These are phyloP conservation scores for Amphirosellinia nigrospora DNA, from an alignment of 495 filamentous ascomycete species.

Conservation along the genomic window DNA sequence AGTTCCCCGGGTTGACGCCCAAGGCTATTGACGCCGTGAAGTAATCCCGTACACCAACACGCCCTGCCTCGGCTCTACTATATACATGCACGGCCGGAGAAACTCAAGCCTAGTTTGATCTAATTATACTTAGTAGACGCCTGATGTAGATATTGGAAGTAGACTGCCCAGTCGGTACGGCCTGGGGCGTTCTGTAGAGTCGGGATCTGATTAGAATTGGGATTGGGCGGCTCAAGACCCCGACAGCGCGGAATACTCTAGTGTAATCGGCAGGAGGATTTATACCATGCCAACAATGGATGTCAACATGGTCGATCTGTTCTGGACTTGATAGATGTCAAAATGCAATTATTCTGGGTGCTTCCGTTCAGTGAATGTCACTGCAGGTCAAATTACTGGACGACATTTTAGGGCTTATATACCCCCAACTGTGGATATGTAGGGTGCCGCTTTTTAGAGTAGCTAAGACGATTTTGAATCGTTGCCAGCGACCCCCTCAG, in stretches of 20 bases:
- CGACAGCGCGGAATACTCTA: neutral
- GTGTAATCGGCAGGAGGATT: neutral
- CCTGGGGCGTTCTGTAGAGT: neutral
- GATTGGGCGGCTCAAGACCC: neutral
- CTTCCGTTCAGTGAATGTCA: neutral
- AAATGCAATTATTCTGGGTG: neutral
- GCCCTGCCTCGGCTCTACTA: neutral
- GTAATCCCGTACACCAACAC: neutral
- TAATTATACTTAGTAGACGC: conserved; percentile 5
- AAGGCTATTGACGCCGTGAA: neutral
- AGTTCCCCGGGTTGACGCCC: neutral
- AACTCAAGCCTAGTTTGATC: conserved; percentile 12
- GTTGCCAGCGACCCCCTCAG: neutral
- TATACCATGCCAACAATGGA: neutral
- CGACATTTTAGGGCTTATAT: neutral
- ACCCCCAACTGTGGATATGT: neutral
- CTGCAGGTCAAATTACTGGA: neutral
- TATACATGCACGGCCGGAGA: conserved; percentile 10
- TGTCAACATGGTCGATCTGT: neutral
- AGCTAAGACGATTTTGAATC: neutral
- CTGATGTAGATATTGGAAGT: neutral
- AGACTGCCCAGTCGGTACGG: neutral
- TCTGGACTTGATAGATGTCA: neutral
- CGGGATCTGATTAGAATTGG: neutral
- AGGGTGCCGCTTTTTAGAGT: neutral